Percentiles rank a stretch among this genome's conserved stretches.
These are phyloP conservation scores for Quercus wislizeni DNA, from an alignment of 306 rosid species.

Conservation along the genomic window DNA sequence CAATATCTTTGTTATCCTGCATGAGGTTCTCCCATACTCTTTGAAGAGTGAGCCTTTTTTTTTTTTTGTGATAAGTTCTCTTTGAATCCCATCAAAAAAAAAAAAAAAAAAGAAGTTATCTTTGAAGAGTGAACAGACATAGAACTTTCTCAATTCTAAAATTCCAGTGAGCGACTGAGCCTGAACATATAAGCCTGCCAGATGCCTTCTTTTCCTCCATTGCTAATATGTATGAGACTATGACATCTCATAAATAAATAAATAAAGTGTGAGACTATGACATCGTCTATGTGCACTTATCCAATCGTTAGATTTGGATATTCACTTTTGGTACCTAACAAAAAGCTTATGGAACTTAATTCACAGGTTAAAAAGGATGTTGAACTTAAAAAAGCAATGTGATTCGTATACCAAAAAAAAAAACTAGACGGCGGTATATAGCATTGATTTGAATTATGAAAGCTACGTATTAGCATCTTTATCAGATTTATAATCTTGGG, in stretches of 20 bases:
- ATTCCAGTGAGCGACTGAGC: slow-evolving; percentile 72
- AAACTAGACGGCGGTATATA: too few relatives aligned
- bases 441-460: not conserved
- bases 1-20: slow-evolving; percentile 60
- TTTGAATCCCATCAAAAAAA: too few relatives aligned
- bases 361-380: not conserved
- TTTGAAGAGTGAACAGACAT: too few relatives aligned
- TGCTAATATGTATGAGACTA: slow-evolving; percentile 63
- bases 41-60: slow-evolving; percentile 45
- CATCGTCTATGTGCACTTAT: slow-evolving; percentile 63
- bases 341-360: not conserved
- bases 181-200: slow-evolving; percentile 77
- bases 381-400: not conserved
- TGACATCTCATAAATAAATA: slow-evolving; percentile 31
- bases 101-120: too few relatives aligned
- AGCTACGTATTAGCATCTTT: too few relatives aligned
- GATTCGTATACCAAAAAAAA: not conserved
- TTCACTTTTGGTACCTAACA: slow-evolving; percentile 50
- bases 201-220: slow-evolving; percentile 65
- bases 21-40: slow-evolving; percentile 80
- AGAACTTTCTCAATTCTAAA: too few relatives aligned
- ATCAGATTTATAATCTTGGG: too few relatives aligned
- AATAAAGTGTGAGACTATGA: too few relatives aligned
- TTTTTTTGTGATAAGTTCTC: too few relatives aligned
- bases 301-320: slow-evolving; percentile 75